These are phyloP conservation scores for Dactylellina sp. DNA, from an alignment of 2,329 filamentous ascomycete species.

Conservation along the genomic window DNA sequence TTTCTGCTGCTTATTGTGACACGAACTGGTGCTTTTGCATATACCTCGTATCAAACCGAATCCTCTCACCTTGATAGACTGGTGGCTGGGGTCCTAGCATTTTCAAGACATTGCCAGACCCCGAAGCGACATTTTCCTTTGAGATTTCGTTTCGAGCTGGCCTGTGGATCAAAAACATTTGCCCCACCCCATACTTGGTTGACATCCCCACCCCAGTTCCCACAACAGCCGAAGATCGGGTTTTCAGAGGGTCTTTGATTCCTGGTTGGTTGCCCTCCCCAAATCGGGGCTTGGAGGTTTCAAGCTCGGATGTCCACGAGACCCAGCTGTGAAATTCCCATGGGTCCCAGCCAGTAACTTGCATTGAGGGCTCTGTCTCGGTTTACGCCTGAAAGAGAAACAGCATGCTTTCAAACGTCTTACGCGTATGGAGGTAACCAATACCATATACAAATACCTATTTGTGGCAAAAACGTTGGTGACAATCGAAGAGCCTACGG, in stretches of 20 bases:
- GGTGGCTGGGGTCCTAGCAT: conserved; percentile 16
- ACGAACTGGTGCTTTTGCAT: conserved; percentile 2
- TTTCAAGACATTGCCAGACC: conserved; percentile 39
- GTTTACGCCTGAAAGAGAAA: conserved; percentile 10
- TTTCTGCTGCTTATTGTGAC: background rate
- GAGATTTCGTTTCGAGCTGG: conserved; percentile 46
- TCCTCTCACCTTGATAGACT: background rate
- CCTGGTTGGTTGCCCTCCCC: conserved; percentile 15
- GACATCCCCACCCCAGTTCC: conserved; percentile 22
- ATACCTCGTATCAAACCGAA: background rate
- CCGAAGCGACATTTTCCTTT: conserved; percentile 5
- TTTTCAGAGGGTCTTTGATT: conserved; percentile 18
- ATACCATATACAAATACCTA: background rate
- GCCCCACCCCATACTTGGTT: conserved; percentile 16
- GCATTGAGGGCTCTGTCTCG: background rate
- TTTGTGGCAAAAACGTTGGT: background rate
- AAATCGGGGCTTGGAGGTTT: background rate
- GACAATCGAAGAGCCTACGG: too few relatives aligned
- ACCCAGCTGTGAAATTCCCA: conserved; percentile 8
- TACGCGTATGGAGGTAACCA: background rate
- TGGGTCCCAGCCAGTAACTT: background rate
- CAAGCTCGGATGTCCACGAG: conserved; percentile 35
- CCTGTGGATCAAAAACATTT: conserved; percentile 25
- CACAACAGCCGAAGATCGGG: conserved; percentile 34
- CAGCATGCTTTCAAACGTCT: conserved; percentile 11